Percentiles rank a stretch among this genome's conserved stretches.
These are phyloP conservation scores for Sporormia fimetaria DNA, from an alignment of 495 filamentous ascomycete genomes.

Conservation along the genomic window DNA sequence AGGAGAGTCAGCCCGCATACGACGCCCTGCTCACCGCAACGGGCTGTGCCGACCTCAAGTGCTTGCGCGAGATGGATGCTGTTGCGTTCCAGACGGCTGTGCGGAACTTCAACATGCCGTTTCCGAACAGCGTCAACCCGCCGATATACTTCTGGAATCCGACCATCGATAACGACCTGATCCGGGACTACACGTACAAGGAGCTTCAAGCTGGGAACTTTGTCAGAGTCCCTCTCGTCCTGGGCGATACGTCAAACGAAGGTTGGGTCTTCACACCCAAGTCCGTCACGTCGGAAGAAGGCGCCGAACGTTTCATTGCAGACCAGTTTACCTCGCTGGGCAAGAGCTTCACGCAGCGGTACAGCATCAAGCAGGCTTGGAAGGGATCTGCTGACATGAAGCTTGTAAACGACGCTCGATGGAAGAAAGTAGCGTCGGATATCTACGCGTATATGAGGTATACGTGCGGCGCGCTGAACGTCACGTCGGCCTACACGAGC, in stretches of 20 bases:
- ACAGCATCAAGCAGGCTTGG: conserved; percentile 48
- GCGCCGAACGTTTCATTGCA: conserved; percentile 47
- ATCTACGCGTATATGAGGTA: conserved; percentile 68
- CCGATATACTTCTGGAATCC: conserved; percentile 21
- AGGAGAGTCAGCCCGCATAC: conserved; percentile 54
- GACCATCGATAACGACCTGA: conserved; percentile 43
- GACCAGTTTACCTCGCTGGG: conserved; percentile 53
- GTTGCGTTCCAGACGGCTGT: conserved; percentile 18
- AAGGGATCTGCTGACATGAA: conserved; percentile 1
- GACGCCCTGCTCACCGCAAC: conserved; percentile 47
- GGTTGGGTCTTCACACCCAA: conserved; percentile 53
- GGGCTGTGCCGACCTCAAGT: conserved; percentile 36
- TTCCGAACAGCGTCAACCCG: conserved; percentile 7
- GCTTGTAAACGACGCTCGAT: conserved; percentile 7
- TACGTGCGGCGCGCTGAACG: conserved; percentile 49
- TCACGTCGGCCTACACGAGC: conserved; percentile 12
- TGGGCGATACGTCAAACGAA: conserved; percentile 61
- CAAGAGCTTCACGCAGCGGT: conserved; percentile 40
- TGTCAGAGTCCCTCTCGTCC: conserved; percentile 57
- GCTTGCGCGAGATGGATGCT: conserved; percentile 14
- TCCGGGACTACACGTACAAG: conserved; percentile 48
- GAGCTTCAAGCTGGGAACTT: conserved; percentile 49
- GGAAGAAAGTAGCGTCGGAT: conserved; percentile 39
- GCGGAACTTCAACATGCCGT: conserved; percentile 10
- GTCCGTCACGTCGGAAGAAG: conserved; percentile 32